Percentiles rank a stretch among this genome's conserved stretches.
These are phyloP conservation scores for Scytalidium lignicola DNA, from an alignment of 2,329 filamentous ascomycete species.

Conservation along the genomic window DNA sequence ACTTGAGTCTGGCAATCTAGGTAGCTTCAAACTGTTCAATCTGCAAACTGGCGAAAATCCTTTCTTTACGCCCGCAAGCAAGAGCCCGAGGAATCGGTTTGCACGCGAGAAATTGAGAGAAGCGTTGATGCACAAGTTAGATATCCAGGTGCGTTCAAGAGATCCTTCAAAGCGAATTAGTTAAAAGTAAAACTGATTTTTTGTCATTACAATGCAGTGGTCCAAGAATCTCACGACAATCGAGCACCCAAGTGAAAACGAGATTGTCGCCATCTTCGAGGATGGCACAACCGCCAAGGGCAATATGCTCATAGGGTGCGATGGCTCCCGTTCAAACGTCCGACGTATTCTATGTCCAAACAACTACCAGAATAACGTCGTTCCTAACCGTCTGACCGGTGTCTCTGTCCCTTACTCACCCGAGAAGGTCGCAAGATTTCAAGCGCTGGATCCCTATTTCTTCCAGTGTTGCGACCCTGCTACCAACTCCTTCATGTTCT, in stretches of 20 bases:
- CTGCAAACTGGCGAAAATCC: constrained; percentile 41
- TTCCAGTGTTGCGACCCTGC: constrained; percentile 36
- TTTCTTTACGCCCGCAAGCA: constrained; percentile 24
- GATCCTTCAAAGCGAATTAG: neutral
- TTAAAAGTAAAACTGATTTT: constrained; percentile 18
- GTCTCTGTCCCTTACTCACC: constrained; percentile 27
- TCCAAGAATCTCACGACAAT: constrained; percentile 32
- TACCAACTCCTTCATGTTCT: constrained; percentile 34
- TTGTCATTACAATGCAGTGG: constrained; percentile 31
- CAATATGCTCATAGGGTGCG: constrained; percentile 41
- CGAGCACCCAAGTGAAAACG: constrained; percentile 25
- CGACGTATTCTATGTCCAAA: constrained; percentile 28
- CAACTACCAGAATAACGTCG: constrained; percentile 8
- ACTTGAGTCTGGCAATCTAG: constrained; percentile 37
- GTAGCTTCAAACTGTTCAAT: constrained; percentile 50
- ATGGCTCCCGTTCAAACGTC: constrained; percentile 37
- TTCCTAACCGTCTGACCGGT: constrained; percentile 28
- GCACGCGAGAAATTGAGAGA: constrained; percentile 29
- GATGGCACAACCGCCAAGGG: constrained; percentile 38
- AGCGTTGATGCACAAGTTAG: constrained; percentile 28
- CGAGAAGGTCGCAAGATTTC: constrained; percentile 25
- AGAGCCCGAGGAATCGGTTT: constrained; percentile 28
- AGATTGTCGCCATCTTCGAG: constrained; percentile 36
- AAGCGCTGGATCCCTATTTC: constrained; percentile 34
- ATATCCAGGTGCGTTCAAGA: constrained; percentile 24